phyloP scores from a whole-genome alignment of 345 rosid species.

The Theobroma cacao region DNA sequence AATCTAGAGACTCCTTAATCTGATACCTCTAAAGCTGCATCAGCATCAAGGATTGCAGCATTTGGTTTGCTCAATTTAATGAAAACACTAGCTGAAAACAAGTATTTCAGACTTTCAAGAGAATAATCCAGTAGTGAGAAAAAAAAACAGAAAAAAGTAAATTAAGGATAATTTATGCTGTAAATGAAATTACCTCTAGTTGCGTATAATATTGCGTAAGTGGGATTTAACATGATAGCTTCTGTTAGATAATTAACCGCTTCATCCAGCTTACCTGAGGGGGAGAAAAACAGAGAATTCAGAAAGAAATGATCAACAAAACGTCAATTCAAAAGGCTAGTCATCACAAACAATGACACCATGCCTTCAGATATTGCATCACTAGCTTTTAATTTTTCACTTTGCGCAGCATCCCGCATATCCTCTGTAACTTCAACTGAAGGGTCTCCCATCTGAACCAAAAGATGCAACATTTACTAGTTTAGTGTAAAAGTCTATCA shows the following conservation, averaged over 20 bases:
- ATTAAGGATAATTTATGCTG: not conserved
- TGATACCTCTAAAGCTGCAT: conserved; percentile 66
- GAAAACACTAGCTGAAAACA: conserved; percentile 57
- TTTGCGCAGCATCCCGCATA: conserved; percentile 64
- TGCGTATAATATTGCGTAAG: conserved; percentile 76
- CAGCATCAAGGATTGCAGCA: conserved; percentile 78
- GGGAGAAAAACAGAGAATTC: conserved; percentile 12
- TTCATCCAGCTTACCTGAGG: conserved; percentile 56
- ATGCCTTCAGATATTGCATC: conserved; percentile 65
- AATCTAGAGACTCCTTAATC: not conserved
- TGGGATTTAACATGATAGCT: conserved; percentile 73
- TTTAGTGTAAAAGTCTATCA: not conserved
- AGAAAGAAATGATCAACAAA: conserved; percentile 4
- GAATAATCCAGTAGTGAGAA: not conserved
- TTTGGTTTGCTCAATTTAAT: conserved; percentile 66
- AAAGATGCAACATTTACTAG: conserved; percentile 10
- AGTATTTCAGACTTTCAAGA: conserved; percentile 18
- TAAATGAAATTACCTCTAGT: conserved; percentile 52
- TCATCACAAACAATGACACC: not conserved
- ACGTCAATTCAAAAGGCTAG: not conserved
- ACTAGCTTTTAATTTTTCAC: conserved; percentile 53
- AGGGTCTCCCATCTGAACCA: conserved; percentile 69
- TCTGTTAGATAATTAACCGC: conserved; percentile 60
- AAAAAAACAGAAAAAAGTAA: not conserved
- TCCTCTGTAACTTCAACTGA: conserved; percentile 69